A percentile compares a stretch with the other conserved stretches of the same genome.
Conservation (phyloP, 225 moss, liverwort and hornwort genomes). For the Straminergon stramineum region DNA sequence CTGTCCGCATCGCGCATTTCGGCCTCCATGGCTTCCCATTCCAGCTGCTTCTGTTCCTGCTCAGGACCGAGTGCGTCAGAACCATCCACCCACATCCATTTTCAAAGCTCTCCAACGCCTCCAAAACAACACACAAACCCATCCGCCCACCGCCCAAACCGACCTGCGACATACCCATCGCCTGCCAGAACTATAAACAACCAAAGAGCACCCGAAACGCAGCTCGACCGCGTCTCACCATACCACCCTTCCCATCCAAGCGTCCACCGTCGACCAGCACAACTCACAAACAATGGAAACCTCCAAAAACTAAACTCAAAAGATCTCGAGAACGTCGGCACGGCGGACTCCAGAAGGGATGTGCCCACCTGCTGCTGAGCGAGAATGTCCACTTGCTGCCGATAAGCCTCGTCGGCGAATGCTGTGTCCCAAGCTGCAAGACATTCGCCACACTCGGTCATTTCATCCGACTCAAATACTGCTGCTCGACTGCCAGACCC, state of each 20-base stretch:
- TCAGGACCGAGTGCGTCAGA: not conserved
- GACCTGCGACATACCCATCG: not conserved
- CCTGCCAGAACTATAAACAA: not conserved
- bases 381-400: constrained; percentile 96
- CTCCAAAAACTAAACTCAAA: not conserved
- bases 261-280: not conserved
- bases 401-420: constrained; percentile 95
- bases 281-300: not conserved
- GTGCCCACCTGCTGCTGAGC: constrained; percentile 83
- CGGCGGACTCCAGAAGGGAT: not conserved
- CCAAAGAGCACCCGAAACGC: not conserved
- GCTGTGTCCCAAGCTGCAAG: constrained; percentile 89
- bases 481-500: not conserved
- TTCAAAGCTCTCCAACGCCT: not conserved
- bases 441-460: not conserved
- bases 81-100: not conserved
- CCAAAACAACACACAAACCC: not conserved
- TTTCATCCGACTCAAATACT: not conserved
- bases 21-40: constrained; percentile 96
- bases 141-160: not conserved
- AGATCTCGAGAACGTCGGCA: not conserved
- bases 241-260: not conserved
- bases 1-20: constrained; percentile 96
- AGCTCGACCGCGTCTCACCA: not conserved
- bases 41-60: constrained; percentile 93